Percentiles rank a stretch among this genome's conserved stretches.
These are phyloP conservation scores for Diaporthe ilicicola DNA, from an alignment of 2,329 filamentous ascomycete genomes.

Conservation along the genomic window DNA sequence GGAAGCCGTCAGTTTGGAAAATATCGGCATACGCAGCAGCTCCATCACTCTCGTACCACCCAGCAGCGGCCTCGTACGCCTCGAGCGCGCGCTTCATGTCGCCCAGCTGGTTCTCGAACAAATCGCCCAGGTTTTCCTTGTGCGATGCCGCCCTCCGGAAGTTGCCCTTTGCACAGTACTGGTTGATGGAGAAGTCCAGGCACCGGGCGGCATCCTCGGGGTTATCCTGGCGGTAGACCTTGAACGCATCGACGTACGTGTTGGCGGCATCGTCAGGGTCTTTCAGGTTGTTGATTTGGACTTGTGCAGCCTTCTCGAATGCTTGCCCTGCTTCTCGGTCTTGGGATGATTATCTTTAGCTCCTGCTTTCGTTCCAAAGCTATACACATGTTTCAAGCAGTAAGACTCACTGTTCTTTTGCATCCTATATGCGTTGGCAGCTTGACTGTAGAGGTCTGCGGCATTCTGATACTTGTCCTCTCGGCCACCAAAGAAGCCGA, in stretches of 20 bases:
- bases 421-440: slow-evolving; percentile 90
- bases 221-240: slow-evolving; percentile 88
- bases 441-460: slow-evolving; percentile 85
- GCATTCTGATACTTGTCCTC: slow-evolving; percentile 91
- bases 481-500: slow-evolving; percentile 87
- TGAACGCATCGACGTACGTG: slow-evolving; percentile 88
- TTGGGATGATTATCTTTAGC: slow-evolving; percentile 45
- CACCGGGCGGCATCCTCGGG: slow-evolving; percentile 85
- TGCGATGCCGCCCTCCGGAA: slow-evolving; percentile 90
- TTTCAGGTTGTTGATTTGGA: slow-evolving; percentile 83
- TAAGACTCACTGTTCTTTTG: slow-evolving; percentile 76
- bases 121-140: slow-evolving; percentile 87
- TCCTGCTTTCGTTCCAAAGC: background rate
- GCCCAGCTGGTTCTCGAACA: slow-evolving; percentile 83
- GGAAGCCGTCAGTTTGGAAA: too few species aligned
- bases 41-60: slow-evolving; percentile 90
- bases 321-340: slow-evolving; percentile 86
- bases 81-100: slow-evolving; percentile 82
- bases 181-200: slow-evolving; percentile 79
- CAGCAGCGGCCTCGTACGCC: slow-evolving; percentile 84
- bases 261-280: slow-evolving; percentile 94
- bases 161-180: slow-evolving; percentile 90
- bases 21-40: slow-evolving; percentile 73
- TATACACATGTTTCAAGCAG: background rate
- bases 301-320: slow-evolving; percentile 85